Evolutionary conservation across 2,329 filamentous ascomycete genomes (phyloP).

Genomic region (Aspergillus fructus): DNA sequence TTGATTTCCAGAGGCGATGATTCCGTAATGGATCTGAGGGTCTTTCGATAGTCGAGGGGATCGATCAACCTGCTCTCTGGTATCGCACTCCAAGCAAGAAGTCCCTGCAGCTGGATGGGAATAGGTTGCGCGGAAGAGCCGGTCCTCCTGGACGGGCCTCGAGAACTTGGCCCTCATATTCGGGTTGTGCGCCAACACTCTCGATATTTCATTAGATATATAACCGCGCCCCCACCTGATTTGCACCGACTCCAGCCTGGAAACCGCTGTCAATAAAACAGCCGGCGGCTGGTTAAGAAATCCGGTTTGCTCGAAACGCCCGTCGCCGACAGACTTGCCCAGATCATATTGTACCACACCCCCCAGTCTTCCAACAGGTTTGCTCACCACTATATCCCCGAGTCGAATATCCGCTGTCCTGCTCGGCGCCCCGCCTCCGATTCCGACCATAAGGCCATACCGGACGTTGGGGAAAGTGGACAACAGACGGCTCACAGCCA

Average conservation of each 20-base stretch:
- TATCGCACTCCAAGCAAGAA: background rate
- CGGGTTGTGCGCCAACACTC: background rate
- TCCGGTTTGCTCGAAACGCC: background rate
- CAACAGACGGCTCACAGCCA: too few relatives aligned
- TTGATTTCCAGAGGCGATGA: background rate
- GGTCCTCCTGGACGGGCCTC: background rate
- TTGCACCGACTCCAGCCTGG: background rate
- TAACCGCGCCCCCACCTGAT: background rate
- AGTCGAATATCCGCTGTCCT: background rate
- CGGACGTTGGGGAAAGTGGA: too few relatives aligned
- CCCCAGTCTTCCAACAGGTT: background rate
- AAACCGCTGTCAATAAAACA: background rate
- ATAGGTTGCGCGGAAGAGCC: background rate
- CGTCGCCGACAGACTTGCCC: background rate
- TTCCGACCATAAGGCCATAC: too few relatives aligned
- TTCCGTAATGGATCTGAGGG: background rate
- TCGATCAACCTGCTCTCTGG: rapidly evolving
- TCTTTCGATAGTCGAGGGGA: background rate
- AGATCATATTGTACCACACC: background rate
- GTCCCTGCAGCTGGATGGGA: background rate
- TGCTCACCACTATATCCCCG: background rate
- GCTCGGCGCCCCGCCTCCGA: too few relatives aligned
- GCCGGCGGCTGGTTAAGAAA: background rate
- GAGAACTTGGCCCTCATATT: background rate
- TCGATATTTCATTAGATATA: background rate